These are phyloP conservation scores for Rhododendron mucronatum DNA, from an alignment of 148 eudicot species.

Conservation along the genomic window DNA sequence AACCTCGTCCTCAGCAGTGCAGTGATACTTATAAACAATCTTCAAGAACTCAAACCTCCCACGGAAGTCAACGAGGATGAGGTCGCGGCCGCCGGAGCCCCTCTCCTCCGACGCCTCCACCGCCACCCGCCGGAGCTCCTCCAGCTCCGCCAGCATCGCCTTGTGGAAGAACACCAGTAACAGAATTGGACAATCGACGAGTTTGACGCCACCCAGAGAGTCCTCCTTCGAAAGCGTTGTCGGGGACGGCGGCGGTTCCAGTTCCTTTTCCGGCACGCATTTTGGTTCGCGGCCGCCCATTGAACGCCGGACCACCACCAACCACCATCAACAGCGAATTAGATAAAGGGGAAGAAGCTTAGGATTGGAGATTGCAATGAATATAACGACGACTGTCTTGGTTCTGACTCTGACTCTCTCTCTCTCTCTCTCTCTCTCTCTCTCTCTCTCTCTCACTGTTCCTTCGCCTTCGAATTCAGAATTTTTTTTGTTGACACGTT, in stretches of 20 bases:
- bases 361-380: slow-evolving; percentile 23
- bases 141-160: slow-evolving; percentile 58
- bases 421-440: too few relatives aligned
- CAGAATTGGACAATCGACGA: slow-evolving; percentile 48
- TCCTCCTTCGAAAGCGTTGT: slow-evolving; percentile 6
- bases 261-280: slow-evolving; percentile 17
- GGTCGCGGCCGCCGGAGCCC: slow-evolving; percentile 19
- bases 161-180: slow-evolving; percentile 54
- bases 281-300: slow-evolving; percentile 34
- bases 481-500: neutral
- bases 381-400: slow-evolving; percentile 12
- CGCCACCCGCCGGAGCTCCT: slow-evolving; percentile 36
- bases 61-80: slow-evolving; percentile 31
- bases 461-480: too few relatives aligned
- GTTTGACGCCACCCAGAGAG: slow-evolving; percentile 11
- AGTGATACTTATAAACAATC: slow-evolving; percentile 63
- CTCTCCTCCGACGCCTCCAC: slow-evolving; percentile 27
- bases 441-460: neutral
- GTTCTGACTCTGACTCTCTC: neutral
- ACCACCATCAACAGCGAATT: slow-evolving; percentile 22
- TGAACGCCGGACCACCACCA: slow-evolving; percentile 16
- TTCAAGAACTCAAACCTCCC: slow-evolving; percentile 67
- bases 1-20: slow-evolving; percentile 86
- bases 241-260: neutral
- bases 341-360: slow-evolving; percentile 22